phyloP scores from a whole-genome alignment of 164 flowering plant species.

The Sedum album region DNA sequence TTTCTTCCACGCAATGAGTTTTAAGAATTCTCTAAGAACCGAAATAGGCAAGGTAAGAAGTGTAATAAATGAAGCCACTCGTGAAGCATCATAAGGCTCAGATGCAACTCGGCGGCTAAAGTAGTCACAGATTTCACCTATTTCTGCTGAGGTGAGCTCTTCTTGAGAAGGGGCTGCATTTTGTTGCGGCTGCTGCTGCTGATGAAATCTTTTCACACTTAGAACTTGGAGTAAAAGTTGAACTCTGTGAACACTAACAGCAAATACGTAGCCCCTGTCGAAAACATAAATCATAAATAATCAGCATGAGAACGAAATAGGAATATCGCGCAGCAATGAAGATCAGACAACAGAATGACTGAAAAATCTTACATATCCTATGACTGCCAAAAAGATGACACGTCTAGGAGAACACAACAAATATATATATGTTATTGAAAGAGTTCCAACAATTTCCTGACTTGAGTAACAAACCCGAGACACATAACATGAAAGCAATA shows the following conservation, averaged over 20 bases:
- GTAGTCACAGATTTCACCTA: conserved; percentile 90
- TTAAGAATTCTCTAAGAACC: conserved; percentile 84
- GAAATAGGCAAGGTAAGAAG: conserved; percentile 92
- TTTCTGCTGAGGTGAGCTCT: conserved; percentile 76
- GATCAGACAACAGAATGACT: not conserved
- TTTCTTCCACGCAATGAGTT: conserved; percentile 96
- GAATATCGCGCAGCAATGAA: not conserved
- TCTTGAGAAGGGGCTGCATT: conserved; percentile 53
- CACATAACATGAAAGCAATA: not conserved
- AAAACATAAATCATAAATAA: conserved; percentile 8
- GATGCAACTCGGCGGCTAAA: conserved; percentile 98
- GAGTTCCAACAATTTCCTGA: not conserved
- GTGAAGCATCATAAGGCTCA: conserved; percentile 98
- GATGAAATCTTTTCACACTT: conserved; percentile 90
- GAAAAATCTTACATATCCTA: not conserved
- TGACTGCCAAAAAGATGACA: not conserved
- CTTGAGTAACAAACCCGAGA: not conserved
- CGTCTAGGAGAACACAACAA: not conserved
- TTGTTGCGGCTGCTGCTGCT: conserved; percentile 75
- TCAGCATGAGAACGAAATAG: conserved; percentile 6
- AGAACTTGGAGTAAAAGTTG: conserved; percentile 95
- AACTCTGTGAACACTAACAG: conserved; percentile 97
- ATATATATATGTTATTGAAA: not conserved
- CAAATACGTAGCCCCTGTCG: conserved; percentile 93
- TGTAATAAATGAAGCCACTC: conserved; percentile 96